Conservation (phyloP, 2,329 filamentous ascomycete species). For the Sporothrix inflata region DNA sequence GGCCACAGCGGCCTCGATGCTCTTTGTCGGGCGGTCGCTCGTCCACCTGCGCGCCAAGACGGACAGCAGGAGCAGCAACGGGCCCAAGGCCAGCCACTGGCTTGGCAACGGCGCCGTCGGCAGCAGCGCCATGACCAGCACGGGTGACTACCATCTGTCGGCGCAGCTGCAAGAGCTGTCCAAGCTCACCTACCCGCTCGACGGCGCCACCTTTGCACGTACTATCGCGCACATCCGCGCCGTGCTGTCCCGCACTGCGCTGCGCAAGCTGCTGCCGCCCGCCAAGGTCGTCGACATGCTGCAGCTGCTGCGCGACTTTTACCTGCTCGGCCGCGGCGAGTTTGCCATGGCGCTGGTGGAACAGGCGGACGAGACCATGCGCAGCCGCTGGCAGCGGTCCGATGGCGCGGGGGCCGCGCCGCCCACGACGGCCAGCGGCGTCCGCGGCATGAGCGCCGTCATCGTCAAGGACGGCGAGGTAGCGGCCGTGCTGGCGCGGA, state of each 20-base stretch:
- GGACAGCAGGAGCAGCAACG: conserved; percentile 21
- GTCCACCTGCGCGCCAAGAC: conserved; percentile 66
- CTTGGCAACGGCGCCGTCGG: conserved; percentile 37
- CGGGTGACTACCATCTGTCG: conserved; percentile 50
- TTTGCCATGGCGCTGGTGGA: conserved; percentile 86
- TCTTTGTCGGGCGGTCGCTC: conserved; percentile 88
- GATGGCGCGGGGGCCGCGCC: conserved; percentile 40
- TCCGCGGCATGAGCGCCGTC: conserved; percentile 62
- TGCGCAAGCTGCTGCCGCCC: conserved; percentile 80
- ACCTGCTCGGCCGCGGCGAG: conserved; percentile 84
- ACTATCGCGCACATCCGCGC: conserved; percentile 76
- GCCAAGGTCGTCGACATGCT: conserved; percentile 76
- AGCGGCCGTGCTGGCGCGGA: conserved; percentile 71
- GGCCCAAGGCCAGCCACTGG: conserved; percentile 29
- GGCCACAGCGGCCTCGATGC: conserved; percentile 76
- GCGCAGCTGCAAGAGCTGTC: conserved; percentile 72
- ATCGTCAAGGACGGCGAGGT: conserved; percentile 87
- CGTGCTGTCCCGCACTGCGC: conserved; percentile 79
- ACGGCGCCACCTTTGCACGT: conserved; percentile 68
- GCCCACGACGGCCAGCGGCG: conserved; percentile 38
- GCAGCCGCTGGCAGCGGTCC: conserved; percentile 70
- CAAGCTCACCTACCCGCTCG: conserved; percentile 72
- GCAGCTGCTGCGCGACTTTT: conserved; percentile 79
- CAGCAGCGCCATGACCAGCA: conserved; percentile 49
- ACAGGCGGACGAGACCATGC: conserved; percentile 79